phyloP scores from a whole-genome alignment of 1,139 yeast species.

The Meyerozyma carpophila region DNA sequence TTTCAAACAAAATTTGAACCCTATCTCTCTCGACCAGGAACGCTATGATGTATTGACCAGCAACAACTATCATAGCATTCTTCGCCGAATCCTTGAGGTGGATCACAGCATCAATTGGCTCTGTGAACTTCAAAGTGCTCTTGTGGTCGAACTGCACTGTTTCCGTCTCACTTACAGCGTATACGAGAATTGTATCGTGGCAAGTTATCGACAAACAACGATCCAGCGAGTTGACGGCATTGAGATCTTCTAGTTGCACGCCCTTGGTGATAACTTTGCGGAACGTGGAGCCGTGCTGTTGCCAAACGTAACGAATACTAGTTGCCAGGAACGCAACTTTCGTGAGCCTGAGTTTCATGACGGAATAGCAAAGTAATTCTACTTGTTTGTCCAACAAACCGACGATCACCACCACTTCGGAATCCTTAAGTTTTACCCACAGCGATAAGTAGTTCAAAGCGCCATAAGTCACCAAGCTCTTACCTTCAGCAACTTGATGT shows the following conservation, averaged over 20 bases:
- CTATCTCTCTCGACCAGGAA: slow-evolving; percentile 1
- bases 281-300: neutral
- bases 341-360: neutral
- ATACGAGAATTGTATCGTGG: neutral
- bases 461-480: neutral
- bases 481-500: neutral
- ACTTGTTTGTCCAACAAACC: neutral
- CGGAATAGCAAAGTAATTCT: neutral
- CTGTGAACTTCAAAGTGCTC: neutral
- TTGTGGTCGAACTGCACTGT: neutral
- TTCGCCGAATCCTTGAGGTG: neutral
- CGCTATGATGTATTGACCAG: slow-evolving; percentile 3
- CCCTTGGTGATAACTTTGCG: slow-evolving; percentile 1
- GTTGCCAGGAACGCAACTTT: neutral
- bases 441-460: neutral
- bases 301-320: neutral
- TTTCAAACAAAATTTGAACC: neutral
- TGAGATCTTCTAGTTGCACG: neutral
- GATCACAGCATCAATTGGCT: neutral
- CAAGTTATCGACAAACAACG: neutral
- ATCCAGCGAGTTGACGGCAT: neutral
- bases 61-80: slow-evolving; percentile 1
- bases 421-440: neutral
- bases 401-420: neutral
- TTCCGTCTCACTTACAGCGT: neutral